Conservation (phyloP, 257 asterid genomes). For the Lantana camara region DNA sequence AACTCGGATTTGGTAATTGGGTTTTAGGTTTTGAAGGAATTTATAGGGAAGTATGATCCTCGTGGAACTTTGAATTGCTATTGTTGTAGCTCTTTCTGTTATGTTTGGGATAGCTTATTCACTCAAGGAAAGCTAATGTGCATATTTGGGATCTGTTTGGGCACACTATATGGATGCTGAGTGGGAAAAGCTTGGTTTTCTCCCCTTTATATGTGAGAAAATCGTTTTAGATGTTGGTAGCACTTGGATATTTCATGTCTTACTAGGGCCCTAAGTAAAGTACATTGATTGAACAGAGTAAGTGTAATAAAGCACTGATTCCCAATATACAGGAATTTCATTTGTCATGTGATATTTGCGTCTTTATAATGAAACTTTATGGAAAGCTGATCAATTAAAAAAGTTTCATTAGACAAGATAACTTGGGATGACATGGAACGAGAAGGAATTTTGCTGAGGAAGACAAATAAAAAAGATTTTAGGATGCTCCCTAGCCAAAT, state of each 20-base stretch:
- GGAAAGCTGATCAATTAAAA: background rate
- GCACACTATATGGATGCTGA: background rate
- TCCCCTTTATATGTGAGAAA: background rate
- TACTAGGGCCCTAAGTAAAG: background rate
- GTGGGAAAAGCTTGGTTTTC: background rate
- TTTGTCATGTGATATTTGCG: background rate
- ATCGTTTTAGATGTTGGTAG: background rate
- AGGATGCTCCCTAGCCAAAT: background rate
- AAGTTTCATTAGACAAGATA: constrained; percentile 14
- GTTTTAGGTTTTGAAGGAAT: background rate
- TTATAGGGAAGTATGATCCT: background rate
- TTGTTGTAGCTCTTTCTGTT: background rate
- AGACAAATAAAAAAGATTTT: background rate
- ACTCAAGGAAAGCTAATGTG: background rate
- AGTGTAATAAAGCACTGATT: too few species aligned
- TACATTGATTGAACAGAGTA: background rate
- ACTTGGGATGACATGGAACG: constrained; percentile 13
- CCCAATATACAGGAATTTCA: too few species aligned
- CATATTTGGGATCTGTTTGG: background rate
- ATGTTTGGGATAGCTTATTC: background rate
- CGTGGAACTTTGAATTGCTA: background rate
- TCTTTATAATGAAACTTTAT: background rate
- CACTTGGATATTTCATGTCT: background rate
- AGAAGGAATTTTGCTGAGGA: constrained; percentile 9
- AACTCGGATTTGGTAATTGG: background rate